Base-by-base conservation (phyloP, 805 yeast species). In the Myxozyma kluyveri region DNA sequence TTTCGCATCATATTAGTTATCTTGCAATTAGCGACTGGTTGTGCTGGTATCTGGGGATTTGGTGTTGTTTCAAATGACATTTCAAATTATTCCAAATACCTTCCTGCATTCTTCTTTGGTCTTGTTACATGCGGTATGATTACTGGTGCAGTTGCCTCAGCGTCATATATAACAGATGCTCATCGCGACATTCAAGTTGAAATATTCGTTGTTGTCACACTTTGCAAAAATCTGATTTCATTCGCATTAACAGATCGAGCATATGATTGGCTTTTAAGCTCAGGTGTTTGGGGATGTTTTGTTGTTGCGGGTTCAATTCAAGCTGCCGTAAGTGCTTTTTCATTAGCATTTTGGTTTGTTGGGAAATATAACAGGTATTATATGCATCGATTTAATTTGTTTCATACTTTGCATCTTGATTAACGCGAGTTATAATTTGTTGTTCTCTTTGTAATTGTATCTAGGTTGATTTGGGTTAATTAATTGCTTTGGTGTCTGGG, bases 161-260 rank as follows among this genome's bases (percentile, higher is more conserved):
- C 56, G 3, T 40, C 56, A 3, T 57, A 57, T 42, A 47, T 57
- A 50, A 57, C 60, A 3, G 61, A 57, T 35, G 61, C 60, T n/a
- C 47, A 55, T 42, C 48, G 56, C 9, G 52, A 57, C 35, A 38
- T 55, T 27, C 56, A 56, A 29, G 45, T 49, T 10, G 61, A 57
- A 22, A 52, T 52, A 10, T 56, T 57, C 38, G 50, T 57, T 23
- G 33, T 54, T 35, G 33, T 57, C 19, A 44, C 51, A 17, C 41
- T 57, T 32, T 58, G 50, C 37, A 57, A 57, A 42, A 56, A 56
- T 37, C 36, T 58, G 33, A 32, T 58, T 23, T 40, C 48, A 26
- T 57, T 58, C 27, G 61, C 51, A 21, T 33, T 56, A 27, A 58
- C 57, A 12, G 53, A 52, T 35, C 40, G 45, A 21, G 52, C 50